Conservation (phyloP, 2,329 filamentous ascomycete species). For the Colletotrichum costaricense region DNA sequence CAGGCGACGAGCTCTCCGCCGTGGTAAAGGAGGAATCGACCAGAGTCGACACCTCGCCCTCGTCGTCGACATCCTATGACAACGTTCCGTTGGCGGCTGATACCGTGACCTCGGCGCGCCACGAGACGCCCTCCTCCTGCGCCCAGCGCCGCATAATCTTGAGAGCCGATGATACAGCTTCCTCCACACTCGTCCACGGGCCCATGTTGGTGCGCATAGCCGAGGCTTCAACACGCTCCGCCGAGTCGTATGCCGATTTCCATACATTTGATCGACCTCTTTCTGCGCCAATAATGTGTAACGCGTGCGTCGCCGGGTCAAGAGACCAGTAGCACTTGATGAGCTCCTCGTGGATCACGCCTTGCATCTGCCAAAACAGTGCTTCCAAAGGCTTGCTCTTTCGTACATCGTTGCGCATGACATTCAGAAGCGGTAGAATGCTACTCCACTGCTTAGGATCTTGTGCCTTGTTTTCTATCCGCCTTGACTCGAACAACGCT, state of each 20-base stretch:
- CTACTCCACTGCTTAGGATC: slow-evolving; percentile 56
- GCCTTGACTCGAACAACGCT: slow-evolving; percentile 56
- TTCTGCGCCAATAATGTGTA: slow-evolving; percentile 41
- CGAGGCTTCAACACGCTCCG: slow-evolving; percentile 43
- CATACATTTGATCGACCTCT: slow-evolving; percentile 42
- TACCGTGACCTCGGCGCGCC: slow-evolving; percentile 51
- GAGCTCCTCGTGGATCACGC: slow-evolving; percentile 58
- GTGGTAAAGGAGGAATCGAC: neutral
- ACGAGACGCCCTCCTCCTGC: slow-evolving; percentile 56
- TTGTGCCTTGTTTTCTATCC: slow-evolving; percentile 54
- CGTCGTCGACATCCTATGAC: slow-evolving; percentile 18
- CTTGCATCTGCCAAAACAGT: slow-evolving; percentile 57
- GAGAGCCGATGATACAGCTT: slow-evolving; percentile 52
- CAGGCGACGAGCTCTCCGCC: neutral
- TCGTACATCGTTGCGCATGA: slow-evolving; percentile 53
- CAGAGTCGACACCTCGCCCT: neutral
- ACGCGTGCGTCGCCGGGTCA: slow-evolving; percentile 37
- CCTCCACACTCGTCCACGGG: slow-evolving; percentile 58
- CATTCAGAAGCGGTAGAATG: slow-evolving; percentile 57
- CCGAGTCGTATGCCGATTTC: slow-evolving; percentile 45
- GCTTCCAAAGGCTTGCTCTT: slow-evolving; percentile 49
- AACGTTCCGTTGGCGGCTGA: slow-evolving; percentile 26
- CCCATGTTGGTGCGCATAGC: slow-evolving; percentile 45
- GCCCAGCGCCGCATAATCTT: slow-evolving; percentile 56
- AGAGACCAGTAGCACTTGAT: slow-evolving; percentile 50